These are phyloP conservation scores for Euphrasia confusa DNA, from an alignment of 257 asterid genomes.

Conservation along the genomic window DNA sequence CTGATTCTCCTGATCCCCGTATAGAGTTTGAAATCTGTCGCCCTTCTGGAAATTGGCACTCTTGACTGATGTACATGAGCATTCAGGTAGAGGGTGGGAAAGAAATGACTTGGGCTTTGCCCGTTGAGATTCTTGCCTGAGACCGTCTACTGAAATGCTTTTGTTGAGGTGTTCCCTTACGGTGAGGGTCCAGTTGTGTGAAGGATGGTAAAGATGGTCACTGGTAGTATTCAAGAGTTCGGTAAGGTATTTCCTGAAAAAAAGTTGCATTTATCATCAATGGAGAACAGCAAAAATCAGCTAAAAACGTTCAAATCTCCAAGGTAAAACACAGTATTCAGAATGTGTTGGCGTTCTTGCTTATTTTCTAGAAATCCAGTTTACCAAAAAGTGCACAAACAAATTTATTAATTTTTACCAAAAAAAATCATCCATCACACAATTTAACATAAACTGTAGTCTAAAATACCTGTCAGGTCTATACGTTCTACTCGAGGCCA, in stretches of 20 bases:
- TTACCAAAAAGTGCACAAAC: neutral
- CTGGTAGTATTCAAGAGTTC: conserved; percentile 61
- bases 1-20: conserved; percentile 27
- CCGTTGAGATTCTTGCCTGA: conserved; percentile 39
- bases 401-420: too few species aligned
- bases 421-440: neutral
- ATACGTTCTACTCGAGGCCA: conserved; percentile 77
- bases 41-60: conserved; percentile 43
- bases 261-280: neutral
- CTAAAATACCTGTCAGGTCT: conserved; percentile 77
- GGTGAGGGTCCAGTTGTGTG: conserved; percentile 75
- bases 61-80: conserved; percentile 59
- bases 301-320: neutral
- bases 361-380: too few species aligned
- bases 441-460: too few species aligned
- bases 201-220: conserved; percentile 72
- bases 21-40: conserved; percentile 36
- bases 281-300: neutral
- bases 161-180: conserved; percentile 83
- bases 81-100: conserved; percentile 88
- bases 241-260: conserved; percentile 62
- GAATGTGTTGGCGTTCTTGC: too few species aligned
- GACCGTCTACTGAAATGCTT: conserved; percentile 69
- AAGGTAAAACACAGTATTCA: too few species aligned
- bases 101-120: conserved; percentile 60